Evolutionary conservation across 176 grass and related monocot genomes (phyloP), one percentile per base, ranked within the genome.

Genomic region (Lolium perenne): DNA sequence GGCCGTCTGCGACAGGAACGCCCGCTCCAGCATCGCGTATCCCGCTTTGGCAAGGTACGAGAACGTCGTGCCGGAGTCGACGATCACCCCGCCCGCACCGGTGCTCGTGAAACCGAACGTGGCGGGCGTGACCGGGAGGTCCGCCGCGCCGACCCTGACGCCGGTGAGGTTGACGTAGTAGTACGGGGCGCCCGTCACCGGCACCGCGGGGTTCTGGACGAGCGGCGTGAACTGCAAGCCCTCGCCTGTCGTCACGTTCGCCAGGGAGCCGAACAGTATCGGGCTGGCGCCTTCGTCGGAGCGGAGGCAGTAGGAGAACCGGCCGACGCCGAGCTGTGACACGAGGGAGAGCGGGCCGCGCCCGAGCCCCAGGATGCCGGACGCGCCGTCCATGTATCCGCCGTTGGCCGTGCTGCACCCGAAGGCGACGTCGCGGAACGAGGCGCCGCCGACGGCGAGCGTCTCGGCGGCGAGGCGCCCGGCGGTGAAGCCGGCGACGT

Each of bases 81-180:
- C 79, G 74, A 95, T 92, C 59, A 78, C 29, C 1, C 90, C 90
- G 67, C 90, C 90, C 0, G 25, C 50, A 51, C 90, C 90, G 21
- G 79, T 2, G 2, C 18, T 15, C 71, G 71, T 81, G 67, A 90
- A 45, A 11, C 80, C 87, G 56, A 92, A 89, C 43, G 89, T 86
- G 12, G 8, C 10, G 43, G 74, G 22, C 32, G 82, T 73, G 23
- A 92, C 82, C 1, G 79, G 43, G 25, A 95, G 79, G 14, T 84
- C 79, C 0, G 48, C 32, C 41, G 20, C 22, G 29, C 93, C 90
- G 22, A 92, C 58, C 14, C 82, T 86, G 67, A 95, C 56, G 57
- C 93, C 93, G 54, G 84, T 83, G 79, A 95, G 87, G 38, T 88
- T 83, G 23, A 94, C 81, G 84, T 92, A 94, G 75, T 94, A 94